Evolutionary conservation across 495 filamentous ascomycete species (phyloP).

Genomic region (Oidiodendron maius): DNA sequence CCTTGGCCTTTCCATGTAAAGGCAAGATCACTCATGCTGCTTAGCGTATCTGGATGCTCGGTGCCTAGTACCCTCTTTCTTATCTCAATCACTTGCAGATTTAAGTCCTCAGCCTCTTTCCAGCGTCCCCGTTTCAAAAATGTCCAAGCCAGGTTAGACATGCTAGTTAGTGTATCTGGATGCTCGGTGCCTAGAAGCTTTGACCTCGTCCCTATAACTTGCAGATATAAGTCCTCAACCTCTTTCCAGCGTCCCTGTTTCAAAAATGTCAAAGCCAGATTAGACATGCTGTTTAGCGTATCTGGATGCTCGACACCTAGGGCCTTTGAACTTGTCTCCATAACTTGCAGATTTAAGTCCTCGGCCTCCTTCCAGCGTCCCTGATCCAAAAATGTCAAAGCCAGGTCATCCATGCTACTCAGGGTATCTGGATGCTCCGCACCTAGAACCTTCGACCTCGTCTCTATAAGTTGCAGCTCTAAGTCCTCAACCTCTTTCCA

Average conservation of each 20-base stretch:
- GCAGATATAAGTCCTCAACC: conserved; percentile 22
- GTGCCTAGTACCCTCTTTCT: too few species aligned
- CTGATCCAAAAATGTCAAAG: too few species aligned
- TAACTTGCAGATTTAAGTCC: too few species aligned
- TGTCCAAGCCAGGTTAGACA: conserved; percentile 28
- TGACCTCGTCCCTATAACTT: conserved; percentile 1
- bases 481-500: conserved; percentile 27
- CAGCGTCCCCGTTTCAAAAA: too few species aligned
- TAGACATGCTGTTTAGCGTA: conserved; percentile 18
- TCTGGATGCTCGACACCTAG: conserved; percentile 27
- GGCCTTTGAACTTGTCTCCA: conserved; percentile 9
- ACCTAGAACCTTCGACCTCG: conserved; percentile 13
- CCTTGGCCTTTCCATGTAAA: too few species aligned
- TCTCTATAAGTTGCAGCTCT: not conserved
- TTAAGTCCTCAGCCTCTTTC: too few species aligned
- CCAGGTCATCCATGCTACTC: conserved; percentile 28
- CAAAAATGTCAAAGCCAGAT: too few species aligned
- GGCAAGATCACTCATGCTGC: too few species aligned
- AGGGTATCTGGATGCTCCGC: conserved; percentile 18
- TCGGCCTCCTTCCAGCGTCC: too few species aligned
- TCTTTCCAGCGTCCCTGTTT: conserved; percentile 25
- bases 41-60: too few species aligned
- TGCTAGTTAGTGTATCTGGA: too few species aligned
- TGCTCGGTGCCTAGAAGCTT: conserved; percentile 19
- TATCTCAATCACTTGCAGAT: too few species aligned